Evolutionary conservation across 371 early-diverging fungal species (phyloP).

Genomic region (Paramicrosporidium saccamoebae): DNA sequence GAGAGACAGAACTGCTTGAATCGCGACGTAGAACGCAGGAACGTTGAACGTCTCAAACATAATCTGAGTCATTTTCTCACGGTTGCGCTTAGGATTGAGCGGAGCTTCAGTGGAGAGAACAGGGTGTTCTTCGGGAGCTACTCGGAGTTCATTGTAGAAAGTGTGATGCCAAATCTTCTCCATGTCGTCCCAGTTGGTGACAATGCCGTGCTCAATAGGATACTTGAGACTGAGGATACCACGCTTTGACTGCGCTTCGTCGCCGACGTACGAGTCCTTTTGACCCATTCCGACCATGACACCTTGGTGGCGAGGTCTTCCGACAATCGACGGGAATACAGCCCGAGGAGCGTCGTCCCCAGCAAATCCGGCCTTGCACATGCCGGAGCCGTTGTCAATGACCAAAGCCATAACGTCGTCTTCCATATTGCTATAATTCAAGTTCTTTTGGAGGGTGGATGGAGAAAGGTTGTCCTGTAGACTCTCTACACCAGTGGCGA

Average conservation of each 20-base stretch:
- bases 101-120: conserved; percentile 97
- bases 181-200: conserved; percentile 99
- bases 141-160: conserved; percentile 50
- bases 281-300: conserved; percentile 99
- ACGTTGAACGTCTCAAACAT: conserved; percentile 99
- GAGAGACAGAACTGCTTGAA: conserved; percentile 89
- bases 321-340: conserved; percentile 96
- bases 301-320: conserved; percentile 96
- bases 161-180: conserved; percentile 99
- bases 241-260: conserved; percentile 98
- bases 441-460: neutral
- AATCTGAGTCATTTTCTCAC: conserved; percentile 99
- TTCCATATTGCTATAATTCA: too few relatives aligned
- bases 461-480: too few relatives aligned
- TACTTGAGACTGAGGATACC: conserved; percentile 97
- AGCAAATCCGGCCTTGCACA: conserved; percentile 99
- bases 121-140: conserved; percentile 84
- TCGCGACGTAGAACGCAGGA: conserved; percentile 96
- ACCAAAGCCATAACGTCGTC: too few relatives aligned
- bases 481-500: too few relatives aligned
- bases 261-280: conserved; percentile 99
- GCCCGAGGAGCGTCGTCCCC: conserved; percentile 99
- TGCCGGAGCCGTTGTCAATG: conserved; percentile 98
- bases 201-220: conserved; percentile 99
- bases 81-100: conserved; percentile 97